phyloP scores from a whole-genome alignment of 2,329 filamentous ascomycete species.

The Sodiomyces alkalinus region DNA sequence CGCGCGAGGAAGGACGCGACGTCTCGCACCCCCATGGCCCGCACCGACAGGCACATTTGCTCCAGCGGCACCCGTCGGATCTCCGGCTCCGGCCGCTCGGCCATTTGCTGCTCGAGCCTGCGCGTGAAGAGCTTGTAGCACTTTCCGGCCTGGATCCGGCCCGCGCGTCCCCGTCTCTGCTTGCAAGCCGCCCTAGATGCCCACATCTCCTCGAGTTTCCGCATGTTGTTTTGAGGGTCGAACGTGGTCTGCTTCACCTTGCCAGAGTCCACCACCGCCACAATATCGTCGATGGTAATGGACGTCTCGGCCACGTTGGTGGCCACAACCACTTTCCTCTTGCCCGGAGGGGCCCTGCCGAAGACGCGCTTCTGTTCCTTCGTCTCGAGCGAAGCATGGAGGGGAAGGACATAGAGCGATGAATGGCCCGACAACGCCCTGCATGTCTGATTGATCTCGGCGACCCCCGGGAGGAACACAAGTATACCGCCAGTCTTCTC shows the following conservation, averaged over 20 bases:
- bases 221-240: conserved; percentile 83
- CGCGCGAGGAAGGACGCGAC: conserved; percentile 69
- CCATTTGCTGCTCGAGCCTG: conserved; percentile 75
- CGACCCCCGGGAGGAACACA: conserved; percentile 86
- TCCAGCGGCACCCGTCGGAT: conserved; percentile 87
- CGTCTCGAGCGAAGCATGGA: conserved; percentile 85
- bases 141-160: conserved; percentile 75
- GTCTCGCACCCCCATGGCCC: conserved; percentile 82
- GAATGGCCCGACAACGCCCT: conserved; percentile 47
- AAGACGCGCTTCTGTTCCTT: conserved; percentile 83
- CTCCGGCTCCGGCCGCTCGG: conserved; percentile 78
- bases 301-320: conserved; percentile 98
- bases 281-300: conserved; percentile 95
- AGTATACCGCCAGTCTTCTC: conserved; percentile 71
- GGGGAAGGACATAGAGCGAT: conserved; percentile 61
- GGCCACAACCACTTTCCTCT: conserved; percentile 82
- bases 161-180: conserved; percentile 82
- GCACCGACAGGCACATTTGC: conserved; percentile 85
- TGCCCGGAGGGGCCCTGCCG: conserved; percentile 55
- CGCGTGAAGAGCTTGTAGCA: conserved; percentile 95
- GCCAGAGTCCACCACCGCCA: conserved; percentile 89
- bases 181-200: conserved; percentile 88
- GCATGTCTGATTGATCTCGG: conserved; percentile 77
- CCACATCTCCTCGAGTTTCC: conserved; percentile 88
- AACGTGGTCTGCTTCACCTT: conserved; percentile 95